A percentile compares a stretch with the other conserved stretches of the same genome.
phyloP scores from a whole-genome alignment of 306 rosid genomes.

The Leucaena leucocephala region DNA sequence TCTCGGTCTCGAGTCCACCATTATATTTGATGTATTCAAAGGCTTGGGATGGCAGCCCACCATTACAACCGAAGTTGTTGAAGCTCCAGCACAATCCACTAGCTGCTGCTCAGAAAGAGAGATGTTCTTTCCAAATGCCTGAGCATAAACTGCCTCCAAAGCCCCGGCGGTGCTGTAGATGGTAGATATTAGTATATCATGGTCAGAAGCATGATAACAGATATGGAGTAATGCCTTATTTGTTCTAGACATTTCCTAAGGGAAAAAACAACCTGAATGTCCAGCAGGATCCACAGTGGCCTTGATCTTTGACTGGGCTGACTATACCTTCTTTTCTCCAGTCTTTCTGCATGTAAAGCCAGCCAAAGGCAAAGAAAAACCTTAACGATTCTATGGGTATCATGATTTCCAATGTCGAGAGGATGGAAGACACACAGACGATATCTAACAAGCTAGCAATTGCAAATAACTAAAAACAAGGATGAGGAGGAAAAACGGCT shows the following conservation, averaged over 20 bases:
- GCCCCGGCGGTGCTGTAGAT: constrained; percentile 90
- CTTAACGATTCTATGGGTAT: background rate
- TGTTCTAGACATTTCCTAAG: constrained; percentile 1
- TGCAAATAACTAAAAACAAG: background rate
- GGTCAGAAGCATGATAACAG: constrained; percentile 24
- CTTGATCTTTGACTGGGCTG: constrained; percentile 82
- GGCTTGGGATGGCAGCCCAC: constrained; percentile 98
- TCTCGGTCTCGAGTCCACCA: constrained; percentile 91
- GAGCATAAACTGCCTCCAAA: constrained; percentile 86
- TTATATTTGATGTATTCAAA: constrained; percentile 89
- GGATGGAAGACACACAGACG: background rate
- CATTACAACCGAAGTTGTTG: constrained; percentile 86
- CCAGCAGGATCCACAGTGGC: constrained; percentile 61
- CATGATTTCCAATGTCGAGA: background rate
- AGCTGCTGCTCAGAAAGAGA: constrained; percentile 97
- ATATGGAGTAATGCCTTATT: background rate
- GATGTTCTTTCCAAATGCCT: constrained; percentile 68
- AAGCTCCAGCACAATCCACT: constrained; percentile 89
- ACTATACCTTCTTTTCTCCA: constrained; percentile 89
- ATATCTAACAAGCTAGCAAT: background rate
- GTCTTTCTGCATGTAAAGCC: constrained; percentile 66
- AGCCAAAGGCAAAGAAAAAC: constrained; percentile 25
- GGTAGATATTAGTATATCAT: constrained; percentile 10
- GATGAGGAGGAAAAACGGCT: background rate
- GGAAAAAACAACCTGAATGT: constrained; percentile 47